Evolutionary conservation across 192 early-diverging fungal species (phyloP).

Genomic region (Gryganskiella cystojenkinii): DNA sequence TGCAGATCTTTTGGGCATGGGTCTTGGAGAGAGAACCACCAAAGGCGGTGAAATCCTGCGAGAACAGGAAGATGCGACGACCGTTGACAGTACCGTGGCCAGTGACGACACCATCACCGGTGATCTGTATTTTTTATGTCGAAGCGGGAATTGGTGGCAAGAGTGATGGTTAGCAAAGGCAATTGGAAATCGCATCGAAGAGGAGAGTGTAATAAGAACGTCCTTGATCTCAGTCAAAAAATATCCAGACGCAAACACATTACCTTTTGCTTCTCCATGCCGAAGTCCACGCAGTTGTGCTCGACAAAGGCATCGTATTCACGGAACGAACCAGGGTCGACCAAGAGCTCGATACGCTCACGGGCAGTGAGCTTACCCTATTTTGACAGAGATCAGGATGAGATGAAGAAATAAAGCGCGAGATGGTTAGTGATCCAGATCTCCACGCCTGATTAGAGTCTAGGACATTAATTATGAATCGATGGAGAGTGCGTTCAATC

Average conservation of each 20-base stretch:
- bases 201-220: background rate
- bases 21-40: slow-evolving; percentile 91
- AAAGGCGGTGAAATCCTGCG: slow-evolving; percentile 94
- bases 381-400: too few species aligned
- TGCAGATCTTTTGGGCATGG: slow-evolving; percentile 93
- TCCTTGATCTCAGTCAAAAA: background rate
- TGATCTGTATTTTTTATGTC: slow-evolving; percentile 60
- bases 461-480: background rate
- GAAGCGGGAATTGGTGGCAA: background rate
- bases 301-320: slow-evolving; percentile 96
- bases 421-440: background rate
- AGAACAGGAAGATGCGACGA: slow-evolving; percentile 89
- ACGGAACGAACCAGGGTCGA: slow-evolving; percentile 87
- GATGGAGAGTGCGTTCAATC: background rate
- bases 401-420: background rate
- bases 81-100: slow-evolving; percentile 96
- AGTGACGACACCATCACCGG: slow-evolving; percentile 96
- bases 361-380: slow-evolving; percentile 95
- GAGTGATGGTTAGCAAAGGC: background rate
- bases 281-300: slow-evolving; percentile 93
- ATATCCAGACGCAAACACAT: background rate
- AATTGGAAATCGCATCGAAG: background rate
- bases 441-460: too few species aligned
- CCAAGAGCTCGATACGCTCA: slow-evolving; percentile 86
- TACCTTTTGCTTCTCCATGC: slow-evolving; percentile 80